Conservation (phyloP, 805 yeast species). For the Ascoidea tarda region DNA sequence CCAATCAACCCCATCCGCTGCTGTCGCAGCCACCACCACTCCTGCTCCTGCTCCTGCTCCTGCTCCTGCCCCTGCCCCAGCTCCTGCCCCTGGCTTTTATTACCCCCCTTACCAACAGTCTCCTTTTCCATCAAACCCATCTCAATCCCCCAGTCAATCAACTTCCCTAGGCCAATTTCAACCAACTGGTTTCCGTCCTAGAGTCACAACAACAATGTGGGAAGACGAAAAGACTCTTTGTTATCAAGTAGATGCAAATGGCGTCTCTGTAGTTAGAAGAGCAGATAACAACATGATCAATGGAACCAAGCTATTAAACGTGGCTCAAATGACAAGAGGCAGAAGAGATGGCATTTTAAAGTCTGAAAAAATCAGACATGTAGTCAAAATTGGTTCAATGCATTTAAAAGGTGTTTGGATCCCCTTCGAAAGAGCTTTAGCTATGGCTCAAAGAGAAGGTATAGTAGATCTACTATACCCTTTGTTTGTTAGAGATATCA, state of each 20-base stretch:
- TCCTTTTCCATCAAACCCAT: slow-evolving; percentile 9
- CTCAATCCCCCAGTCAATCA: slow-evolving; percentile 12
- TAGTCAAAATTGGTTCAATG: slow-evolving; percentile 62
- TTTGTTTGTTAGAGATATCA: slow-evolving; percentile 51
- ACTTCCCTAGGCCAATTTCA: slow-evolving; percentile 22
- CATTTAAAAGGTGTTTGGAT: slow-evolving; percentile 67
- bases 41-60: slow-evolving; percentile 1
- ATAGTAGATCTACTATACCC: slow-evolving; percentile 46
- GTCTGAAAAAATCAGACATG: slow-evolving; percentile 52
- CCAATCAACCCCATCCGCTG: not conserved
- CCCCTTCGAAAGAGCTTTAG: slow-evolving; percentile 57
- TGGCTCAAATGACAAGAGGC: slow-evolving; percentile 63
- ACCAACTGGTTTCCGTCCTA: slow-evolving; percentile 34
- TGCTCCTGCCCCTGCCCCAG: not conserved
- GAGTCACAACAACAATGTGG: slow-evolving; percentile 65
- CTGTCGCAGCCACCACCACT: slow-evolving; percentile 6
- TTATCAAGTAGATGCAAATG: slow-evolving; percentile 59
- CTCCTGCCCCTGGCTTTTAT: slow-evolving; percentile 4
- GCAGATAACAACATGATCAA: slow-evolving; percentile 65
- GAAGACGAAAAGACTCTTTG: slow-evolving; percentile 62
- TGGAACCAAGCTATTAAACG: slow-evolving; percentile 56
- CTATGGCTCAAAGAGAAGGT: slow-evolving; percentile 56
- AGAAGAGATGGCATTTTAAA: slow-evolving; percentile 58
- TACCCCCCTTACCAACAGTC: not conserved
- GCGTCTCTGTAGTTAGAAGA: slow-evolving; percentile 50